Conservation (phyloP, 495 filamentous ascomycete species). For the Sordaria brevicollis region DNA sequence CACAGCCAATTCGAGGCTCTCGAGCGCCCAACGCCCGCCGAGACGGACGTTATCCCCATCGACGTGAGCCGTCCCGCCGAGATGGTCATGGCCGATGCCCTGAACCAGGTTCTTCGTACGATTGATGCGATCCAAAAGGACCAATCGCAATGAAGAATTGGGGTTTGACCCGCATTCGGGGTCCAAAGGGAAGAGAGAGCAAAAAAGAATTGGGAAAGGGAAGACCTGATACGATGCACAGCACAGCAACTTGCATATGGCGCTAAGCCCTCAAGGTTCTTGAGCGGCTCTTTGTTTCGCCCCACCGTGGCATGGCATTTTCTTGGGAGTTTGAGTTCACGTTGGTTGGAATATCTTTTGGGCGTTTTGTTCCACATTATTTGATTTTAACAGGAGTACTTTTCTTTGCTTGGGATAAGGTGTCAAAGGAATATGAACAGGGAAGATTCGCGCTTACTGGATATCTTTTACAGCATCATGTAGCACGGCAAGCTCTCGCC, state of each 20-base stretch:
- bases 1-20: constrained; percentile 78
- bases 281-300: not conserved
- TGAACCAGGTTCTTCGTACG: constrained; percentile 38
- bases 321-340: not conserved
- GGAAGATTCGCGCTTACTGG: not conserved
- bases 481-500: not conserved
- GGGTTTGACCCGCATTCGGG: not conserved
- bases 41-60: constrained; percentile 76
- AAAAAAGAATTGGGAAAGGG: not conserved
- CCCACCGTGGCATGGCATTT: not conserved
- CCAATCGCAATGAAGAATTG: not conserved
- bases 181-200: not conserved
- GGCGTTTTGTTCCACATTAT: not conserved
- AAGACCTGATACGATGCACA: not conserved
- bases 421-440: not conserved
- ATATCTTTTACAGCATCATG: not conserved
- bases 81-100: constrained; percentile 56
- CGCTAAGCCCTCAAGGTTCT: not conserved
- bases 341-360: not conserved
- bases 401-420: not conserved
- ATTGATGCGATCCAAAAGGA: constrained; percentile 18
- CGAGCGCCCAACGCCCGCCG: constrained; percentile 66
- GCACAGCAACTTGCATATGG: not conserved
- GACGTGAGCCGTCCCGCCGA: constrained; percentile 60
- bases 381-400: not conserved